A percentile compares a stretch with the other conserved stretches of the same genome.
Conservation (phyloP, 23 red algal genomes). For the Pyropia yezoensis region DNA sequence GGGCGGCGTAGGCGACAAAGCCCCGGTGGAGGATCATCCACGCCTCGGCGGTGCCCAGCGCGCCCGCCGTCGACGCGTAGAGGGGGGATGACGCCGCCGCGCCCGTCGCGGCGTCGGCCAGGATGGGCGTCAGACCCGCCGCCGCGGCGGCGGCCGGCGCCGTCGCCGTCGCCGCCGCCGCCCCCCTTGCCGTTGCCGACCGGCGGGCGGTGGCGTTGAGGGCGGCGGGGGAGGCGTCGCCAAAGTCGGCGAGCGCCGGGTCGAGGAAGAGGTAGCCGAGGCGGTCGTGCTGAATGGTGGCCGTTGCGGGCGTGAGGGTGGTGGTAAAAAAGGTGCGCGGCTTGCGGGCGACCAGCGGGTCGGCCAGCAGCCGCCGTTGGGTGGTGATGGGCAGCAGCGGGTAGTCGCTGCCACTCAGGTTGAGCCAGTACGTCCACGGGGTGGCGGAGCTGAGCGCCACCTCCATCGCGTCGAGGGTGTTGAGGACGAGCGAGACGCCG, state of each 20-base stretch:
- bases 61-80: conserved; percentile 15
- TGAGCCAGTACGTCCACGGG: conserved; percentile 65
- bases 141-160: conserved; percentile 5
- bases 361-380: conserved; percentile 31
- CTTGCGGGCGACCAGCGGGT: conserved; percentile 28
- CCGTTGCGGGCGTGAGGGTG: conserved; percentile 23
- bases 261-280: conserved; percentile 35
- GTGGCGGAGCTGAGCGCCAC: conserved; percentile 3
- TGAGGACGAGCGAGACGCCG: conserved; percentile 69
- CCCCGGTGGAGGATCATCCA: conserved; percentile 65
- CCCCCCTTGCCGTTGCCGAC: too few species aligned
- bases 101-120: conserved; percentile 20
- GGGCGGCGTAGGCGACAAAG: conserved; percentile 32
- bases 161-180: conserved; percentile 21
- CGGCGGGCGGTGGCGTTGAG: conserved; percentile 28
- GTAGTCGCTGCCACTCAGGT: conserved; percentile 69
- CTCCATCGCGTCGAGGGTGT: conserved; percentile 63
- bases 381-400: conserved; percentile 23
- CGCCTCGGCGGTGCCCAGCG: conserved; percentile 52
- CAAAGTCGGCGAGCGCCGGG: conserved; percentile 38
- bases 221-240: conserved; percentile 12
- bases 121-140: too few species aligned
- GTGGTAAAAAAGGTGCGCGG: conserved; percentile 38
- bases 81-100: conserved; percentile 33
- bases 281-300: conserved; percentile 17